A percentile compares a stretch with the other conserved stretches of the same genome.
Evolutionary conservation across 2,329 filamentous ascomycete genomes (phyloP).

Genomic region (Colletotrichum sp.): DNA sequence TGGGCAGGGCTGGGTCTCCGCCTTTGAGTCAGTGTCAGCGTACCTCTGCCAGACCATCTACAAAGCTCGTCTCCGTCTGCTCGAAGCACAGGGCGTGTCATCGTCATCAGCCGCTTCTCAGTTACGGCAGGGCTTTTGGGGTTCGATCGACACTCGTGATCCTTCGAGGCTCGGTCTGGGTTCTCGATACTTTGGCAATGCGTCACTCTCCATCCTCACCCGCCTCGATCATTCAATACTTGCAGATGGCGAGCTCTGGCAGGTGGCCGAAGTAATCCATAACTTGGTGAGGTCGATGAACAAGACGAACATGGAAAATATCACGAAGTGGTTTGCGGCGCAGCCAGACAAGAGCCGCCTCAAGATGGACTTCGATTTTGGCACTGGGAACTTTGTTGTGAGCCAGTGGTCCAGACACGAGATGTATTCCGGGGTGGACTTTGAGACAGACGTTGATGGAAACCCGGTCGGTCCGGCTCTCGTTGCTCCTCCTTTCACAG

Average conservation of each 20-base stretch:
- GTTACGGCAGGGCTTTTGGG: background rate
- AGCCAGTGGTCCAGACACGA: background rate
- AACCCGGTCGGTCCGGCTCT: rapidly evolving
- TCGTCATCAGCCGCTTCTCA: background rate
- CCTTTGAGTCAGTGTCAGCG: background rate
- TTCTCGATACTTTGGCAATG: background rate
- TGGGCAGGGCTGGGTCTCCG: background rate
- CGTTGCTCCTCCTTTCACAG: background rate
- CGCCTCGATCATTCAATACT: rapidly evolving
- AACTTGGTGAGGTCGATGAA: background rate
- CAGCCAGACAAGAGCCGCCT: background rate
- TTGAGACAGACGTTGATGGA: background rate
- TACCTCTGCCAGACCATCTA: background rate
- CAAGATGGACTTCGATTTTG: background rate
- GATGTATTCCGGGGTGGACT: background rate
- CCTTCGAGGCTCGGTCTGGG: background rate
- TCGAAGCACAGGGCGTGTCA: background rate
- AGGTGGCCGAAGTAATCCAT: background rate
- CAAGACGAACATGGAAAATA: background rate
- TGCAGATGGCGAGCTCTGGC: background rate
- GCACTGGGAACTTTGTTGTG: rapidly evolving
- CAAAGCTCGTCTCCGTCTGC: background rate
- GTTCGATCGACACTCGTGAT: background rate
- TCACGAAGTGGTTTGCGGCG: background rate
- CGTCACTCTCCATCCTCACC: background rate